Conservation (phyloP, 495 filamentous ascomycete species). For the Penicillium steckii region DNA sequence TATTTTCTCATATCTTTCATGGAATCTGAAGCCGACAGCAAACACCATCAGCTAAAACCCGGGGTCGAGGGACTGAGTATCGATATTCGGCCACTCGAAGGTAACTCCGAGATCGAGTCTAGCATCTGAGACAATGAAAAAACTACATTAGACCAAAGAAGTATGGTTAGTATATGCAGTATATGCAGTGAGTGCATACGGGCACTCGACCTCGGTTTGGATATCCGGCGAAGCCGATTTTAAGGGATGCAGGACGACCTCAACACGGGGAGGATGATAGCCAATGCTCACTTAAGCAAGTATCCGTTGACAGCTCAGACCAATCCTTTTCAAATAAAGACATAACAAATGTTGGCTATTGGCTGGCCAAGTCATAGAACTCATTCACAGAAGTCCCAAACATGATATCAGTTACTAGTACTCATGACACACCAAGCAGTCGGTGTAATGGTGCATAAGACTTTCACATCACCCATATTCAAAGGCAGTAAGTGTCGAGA, state of each 20-base stretch:
- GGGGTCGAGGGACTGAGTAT: slow-evolving; percentile 19
- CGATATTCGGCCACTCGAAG: slow-evolving; percentile 10
- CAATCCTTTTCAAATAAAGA: neutral
- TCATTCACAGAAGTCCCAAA: too few relatives aligned
- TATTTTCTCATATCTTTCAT: neutral
- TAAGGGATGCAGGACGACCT: neutral
- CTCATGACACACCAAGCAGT: too few relatives aligned
- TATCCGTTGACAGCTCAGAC: neutral
- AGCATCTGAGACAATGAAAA: slow-evolving; percentile 27
- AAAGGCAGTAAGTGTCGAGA: too few relatives aligned
- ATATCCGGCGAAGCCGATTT: neutral
- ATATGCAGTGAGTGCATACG: neutral
- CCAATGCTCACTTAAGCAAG: neutral
- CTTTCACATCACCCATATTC: too few relatives aligned
- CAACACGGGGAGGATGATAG: neutral
- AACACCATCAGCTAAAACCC: slow-evolving; percentile 9
- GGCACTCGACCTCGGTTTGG: neutral
- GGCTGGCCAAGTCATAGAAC: too few relatives aligned
- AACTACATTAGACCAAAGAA: too few relatives aligned
- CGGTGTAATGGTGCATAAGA: too few relatives aligned
- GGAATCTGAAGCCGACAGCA: neutral
- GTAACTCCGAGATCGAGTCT: slow-evolving; percentile 16
- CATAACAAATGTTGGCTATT: too few relatives aligned
- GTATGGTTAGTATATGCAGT: neutral
- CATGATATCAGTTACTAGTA: too few relatives aligned